A percentile compares a stretch with the other conserved stretches of the same genome.
phyloP scores from a whole-genome alignment of 2,329 filamentous ascomycete genomes.

The Parascedosporium putredinis region DNA sequence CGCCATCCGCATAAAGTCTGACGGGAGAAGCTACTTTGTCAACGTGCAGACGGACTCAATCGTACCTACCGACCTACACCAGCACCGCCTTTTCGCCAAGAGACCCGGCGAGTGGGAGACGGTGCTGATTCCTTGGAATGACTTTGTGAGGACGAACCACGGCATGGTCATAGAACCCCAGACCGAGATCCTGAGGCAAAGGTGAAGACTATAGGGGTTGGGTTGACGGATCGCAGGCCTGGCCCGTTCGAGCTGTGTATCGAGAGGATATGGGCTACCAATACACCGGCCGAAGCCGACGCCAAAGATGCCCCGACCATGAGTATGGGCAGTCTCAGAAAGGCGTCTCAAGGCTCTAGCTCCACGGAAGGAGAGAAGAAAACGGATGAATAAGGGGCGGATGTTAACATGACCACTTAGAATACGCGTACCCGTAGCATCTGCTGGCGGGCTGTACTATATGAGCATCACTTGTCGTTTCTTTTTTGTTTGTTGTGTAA shows the following conservation, averaged over 20 bases:
- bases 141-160: slow-evolving; percentile 91
- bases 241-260: slow-evolving; percentile 83
- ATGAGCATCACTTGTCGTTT: no score
- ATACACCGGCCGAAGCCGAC: slow-evolving; percentile 26
- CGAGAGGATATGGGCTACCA: slow-evolving; percentile 84
- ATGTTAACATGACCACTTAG: no score
- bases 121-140: slow-evolving; percentile 77
- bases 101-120: slow-evolving; percentile 88
- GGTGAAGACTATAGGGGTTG: slow-evolving; percentile 75
- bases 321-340: slow-evolving; percentile 10
- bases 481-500: no score
- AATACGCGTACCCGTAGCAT: no score
- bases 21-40: slow-evolving; percentile 85
- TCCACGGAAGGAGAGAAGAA: no score
- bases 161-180: slow-evolving; percentile 90
- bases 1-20: slow-evolving; percentile 78
- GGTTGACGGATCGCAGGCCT: slow-evolving; percentile 77
- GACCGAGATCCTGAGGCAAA: slow-evolving; percentile 75
- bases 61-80: slow-evolving; percentile 89
- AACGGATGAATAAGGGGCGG: no score
- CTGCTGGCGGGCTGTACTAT: no score
- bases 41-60: slow-evolving; percentile 94
- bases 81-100: slow-evolving; percentile 76
- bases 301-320: neutral
- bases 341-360: no score